These are phyloP conservation scores for Neofusicoccum kwambonambiense DNA, from an alignment of 2,329 filamentous ascomycete species.

Conservation along the genomic window DNA sequence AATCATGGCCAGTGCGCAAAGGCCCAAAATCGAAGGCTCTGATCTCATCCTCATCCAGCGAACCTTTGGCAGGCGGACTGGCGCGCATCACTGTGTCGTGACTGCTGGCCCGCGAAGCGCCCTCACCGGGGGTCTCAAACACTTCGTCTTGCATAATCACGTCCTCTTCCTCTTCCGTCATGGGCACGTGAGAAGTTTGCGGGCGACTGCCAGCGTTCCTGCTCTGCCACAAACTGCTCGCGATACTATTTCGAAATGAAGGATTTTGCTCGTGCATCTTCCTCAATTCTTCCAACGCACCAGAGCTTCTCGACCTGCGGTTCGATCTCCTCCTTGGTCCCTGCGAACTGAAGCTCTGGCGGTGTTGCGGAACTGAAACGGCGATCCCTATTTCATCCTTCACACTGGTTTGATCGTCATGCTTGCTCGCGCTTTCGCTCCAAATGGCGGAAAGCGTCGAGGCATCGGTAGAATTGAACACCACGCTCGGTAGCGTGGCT, in stretches of 20 bases:
- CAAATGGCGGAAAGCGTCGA: slow-evolving; percentile 27
- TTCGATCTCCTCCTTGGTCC: slow-evolving; percentile 26
- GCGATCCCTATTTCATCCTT: slow-evolving; percentile 37
- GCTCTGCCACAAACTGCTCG: slow-evolving; percentile 35
- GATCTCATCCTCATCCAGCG: slow-evolving; percentile 23
- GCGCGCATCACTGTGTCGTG: neutral
- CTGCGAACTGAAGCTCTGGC: slow-evolving; percentile 7
- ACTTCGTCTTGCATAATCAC: slow-evolving; percentile 1
- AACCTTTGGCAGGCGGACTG: neutral
- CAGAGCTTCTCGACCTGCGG: slow-evolving; percentile 36
- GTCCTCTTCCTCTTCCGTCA: slow-evolving; percentile 26
- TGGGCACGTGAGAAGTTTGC: slow-evolving; percentile 1
- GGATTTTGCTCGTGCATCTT: slow-evolving; percentile 25
- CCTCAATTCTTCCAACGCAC: slow-evolving; percentile 34
- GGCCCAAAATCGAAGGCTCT: slow-evolving; percentile 39
- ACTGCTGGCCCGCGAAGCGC: neutral
- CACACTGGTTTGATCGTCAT: slow-evolving; percentile 30
- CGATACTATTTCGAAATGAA: slow-evolving; percentile 32
- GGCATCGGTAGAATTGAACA: slow-evolving; percentile 27
- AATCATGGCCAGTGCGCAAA: slow-evolving; percentile 25
- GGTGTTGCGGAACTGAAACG: slow-evolving; percentile 31
- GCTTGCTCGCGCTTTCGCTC: slow-evolving; percentile 28
- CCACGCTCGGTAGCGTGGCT: slow-evolving; percentile 36
- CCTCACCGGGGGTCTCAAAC: neutral
- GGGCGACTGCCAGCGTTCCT: neutral